Evolutionary conservation across 2,329 filamentous ascomycete species (phyloP).

Genomic region (Dactylellina cionopaga): DNA sequence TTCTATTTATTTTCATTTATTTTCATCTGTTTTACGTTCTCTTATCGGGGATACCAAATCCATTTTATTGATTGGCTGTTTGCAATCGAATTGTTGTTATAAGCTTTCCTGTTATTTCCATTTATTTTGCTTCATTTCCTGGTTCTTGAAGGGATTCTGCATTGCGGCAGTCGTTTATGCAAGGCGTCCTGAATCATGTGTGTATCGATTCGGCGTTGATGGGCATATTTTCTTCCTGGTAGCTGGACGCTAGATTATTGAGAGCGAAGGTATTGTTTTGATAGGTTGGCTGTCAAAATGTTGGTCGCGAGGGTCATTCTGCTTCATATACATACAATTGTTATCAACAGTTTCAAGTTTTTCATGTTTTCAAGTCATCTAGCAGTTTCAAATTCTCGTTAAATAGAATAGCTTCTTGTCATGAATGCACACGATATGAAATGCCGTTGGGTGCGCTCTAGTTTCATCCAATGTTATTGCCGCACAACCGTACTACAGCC

Average conservation of each 20-base stretch:
- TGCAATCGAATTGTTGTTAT: too few relatives aligned
- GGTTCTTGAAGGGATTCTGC: constrained; percentile 30
- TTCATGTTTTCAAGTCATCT: not conserved
- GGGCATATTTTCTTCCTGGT: constrained; percentile 15
- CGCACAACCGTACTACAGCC: constrained; percentile 6
- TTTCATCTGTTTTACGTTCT: constrained; percentile 19
- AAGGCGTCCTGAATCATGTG: constrained; percentile 45
- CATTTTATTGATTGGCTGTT: too few relatives aligned
- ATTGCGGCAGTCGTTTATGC: constrained; percentile 18
- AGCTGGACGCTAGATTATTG: not conserved
- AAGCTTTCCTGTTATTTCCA: not conserved
- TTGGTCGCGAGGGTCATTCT: constrained; percentile 11
- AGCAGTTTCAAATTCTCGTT: constrained; percentile 37
- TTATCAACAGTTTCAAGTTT: constrained; percentile 6
- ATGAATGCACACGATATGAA: too few relatives aligned
- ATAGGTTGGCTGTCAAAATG: constrained; percentile 24
- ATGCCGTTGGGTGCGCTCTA: too few relatives aligned
- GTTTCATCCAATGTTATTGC: constrained; percentile 44
- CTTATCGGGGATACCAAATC: too few relatives aligned
- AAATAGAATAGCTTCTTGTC: too few relatives aligned
- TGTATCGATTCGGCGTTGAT: constrained; percentile 48
- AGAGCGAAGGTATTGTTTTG: constrained; percentile 12
- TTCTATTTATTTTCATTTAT: constrained; percentile 16
- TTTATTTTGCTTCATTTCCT: constrained; percentile 12
- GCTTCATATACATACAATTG: constrained; percentile 8